Evolutionary conservation across 2,329 filamentous ascomycete genomes (phyloP), one percentile per base, ranked within the genome.

Genomic region (Beauveria asiatica): DNA sequence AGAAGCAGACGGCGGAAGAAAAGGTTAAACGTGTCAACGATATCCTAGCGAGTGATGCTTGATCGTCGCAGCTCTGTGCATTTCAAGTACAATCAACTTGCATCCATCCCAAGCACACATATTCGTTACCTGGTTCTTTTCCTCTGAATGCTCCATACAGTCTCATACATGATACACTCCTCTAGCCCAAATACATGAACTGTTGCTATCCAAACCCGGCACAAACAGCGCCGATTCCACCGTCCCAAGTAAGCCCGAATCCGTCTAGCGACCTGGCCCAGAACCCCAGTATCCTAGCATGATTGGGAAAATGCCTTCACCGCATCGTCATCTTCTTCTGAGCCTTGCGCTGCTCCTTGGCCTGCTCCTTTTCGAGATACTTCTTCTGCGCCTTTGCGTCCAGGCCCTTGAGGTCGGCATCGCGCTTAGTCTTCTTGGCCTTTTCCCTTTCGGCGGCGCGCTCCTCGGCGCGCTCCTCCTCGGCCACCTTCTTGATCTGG

Each of bases 361-460:
- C 87, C 67, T 81, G 84, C 80, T 93, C 89, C 74, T 85, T 88
- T 67, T 92, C 89, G 60, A 93, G 80, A 72, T 86, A 93, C 77
- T 90, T 92, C 79, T 90, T 89, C 80, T 93, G 90, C 62, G 89
- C 88, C 74, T 92, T 91, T 59, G 90, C 89, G 68, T 87, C 88
- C 68, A 93, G 81, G 13, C 82, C 81, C 69, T 86, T 88, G 64
- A 94, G 81, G 71, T 92, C 86, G 66, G 87, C 85, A 68, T 97
- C 93, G 58, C 92, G 84, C 82, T 97, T 95, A 69, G 89, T 85
- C 78, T 97, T 96, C 76, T 88, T 92, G 72, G 87, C 78, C 74
- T 83, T 84, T 70, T 91, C 88, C 64, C 88, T 81, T 76, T 91
- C 87, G 21, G 80, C 67, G 51, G 85, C 82, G 25, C 90, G 81